Conservation (phyloP, 75 land plant species). For the Selaginella moellendorffii region DNA sequence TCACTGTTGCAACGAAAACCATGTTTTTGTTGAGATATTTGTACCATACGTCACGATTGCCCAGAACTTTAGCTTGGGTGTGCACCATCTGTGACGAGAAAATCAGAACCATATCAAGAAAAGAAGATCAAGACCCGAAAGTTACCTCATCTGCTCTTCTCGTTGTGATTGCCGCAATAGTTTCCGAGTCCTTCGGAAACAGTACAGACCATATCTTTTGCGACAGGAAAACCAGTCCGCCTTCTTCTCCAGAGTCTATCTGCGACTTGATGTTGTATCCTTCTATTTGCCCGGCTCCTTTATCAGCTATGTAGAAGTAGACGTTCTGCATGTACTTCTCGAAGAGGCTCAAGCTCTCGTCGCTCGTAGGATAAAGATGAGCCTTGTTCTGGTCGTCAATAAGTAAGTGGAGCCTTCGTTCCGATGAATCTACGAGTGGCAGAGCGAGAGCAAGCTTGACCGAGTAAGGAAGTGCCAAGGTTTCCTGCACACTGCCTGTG, state of each 20-base stretch:
- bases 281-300: slow-evolving; percentile 40
- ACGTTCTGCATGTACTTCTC: slow-evolving; percentile 41
- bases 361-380: slow-evolving; percentile 61
- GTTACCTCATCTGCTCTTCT: slow-evolving; percentile 74
- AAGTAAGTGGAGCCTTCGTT: slow-evolving; percentile 68
- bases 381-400: slow-evolving; percentile 46
- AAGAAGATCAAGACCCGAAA: no score
- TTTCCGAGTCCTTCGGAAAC: slow-evolving; percentile 69
- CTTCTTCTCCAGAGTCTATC: slow-evolving; percentile 14
- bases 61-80: slow-evolving; percentile 78
- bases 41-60: slow-evolving; percentile 81
- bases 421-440: slow-evolving; percentile 64
- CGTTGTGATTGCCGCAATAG: slow-evolving; percentile 46
- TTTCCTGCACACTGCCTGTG: slow-evolving; percentile 47
- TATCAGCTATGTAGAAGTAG: slow-evolving; percentile 66
- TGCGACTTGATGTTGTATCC: slow-evolving; percentile 43
- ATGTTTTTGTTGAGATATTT: slow-evolving; percentile 80
- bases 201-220: slow-evolving; percentile 71
- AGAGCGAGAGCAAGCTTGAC: slow-evolving; percentile 48
- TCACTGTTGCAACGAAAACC: slow-evolving; percentile 81
- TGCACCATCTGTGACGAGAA: slow-evolving; percentile 53
- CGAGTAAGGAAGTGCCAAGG: slow-evolving; percentile 35
- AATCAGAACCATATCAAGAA: not conserved
- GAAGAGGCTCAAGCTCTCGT: slow-evolving; percentile 51
- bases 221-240: slow-evolving; percentile 50